A percentile compares a stretch with the other conserved stretches of the same genome.
Evolutionary conservation across 306 rosid species (phyloP).

Genomic region (Abrus pulchellus): DNA sequence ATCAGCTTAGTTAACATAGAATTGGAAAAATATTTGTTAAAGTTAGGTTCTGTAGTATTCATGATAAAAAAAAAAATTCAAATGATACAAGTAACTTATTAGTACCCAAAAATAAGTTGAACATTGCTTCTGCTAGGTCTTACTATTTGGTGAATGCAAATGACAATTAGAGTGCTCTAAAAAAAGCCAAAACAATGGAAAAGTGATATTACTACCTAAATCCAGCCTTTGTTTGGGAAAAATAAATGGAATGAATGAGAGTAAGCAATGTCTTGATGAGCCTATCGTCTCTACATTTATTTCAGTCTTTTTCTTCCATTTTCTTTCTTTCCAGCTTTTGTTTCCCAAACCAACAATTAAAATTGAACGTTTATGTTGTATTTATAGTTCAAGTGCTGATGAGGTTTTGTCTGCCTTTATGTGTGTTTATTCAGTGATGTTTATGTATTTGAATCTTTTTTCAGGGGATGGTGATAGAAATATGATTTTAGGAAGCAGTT

Average conservation of each 20-base stretch:
- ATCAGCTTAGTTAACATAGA: not conserved
- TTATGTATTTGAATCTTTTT: conserved; percentile 30
- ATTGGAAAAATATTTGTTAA: not conserved
- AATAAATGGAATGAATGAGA: conserved; percentile 13
- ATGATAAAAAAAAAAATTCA: not conserved
- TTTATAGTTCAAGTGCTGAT: not conserved
- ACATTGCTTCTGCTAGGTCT: not conserved
- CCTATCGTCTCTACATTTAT: not conserved
- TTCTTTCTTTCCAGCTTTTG: not conserved
- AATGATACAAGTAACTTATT: not conserved
- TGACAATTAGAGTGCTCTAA: not conserved
- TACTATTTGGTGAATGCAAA: not conserved
- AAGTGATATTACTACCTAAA: not conserved
- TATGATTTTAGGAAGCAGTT: conserved; percentile 89
- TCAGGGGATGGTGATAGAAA: conserved; percentile 99
- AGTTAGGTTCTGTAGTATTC: not conserved
- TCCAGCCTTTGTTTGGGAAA: conserved; percentile 20
- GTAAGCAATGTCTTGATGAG: not conserved
- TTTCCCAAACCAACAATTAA: not conserved
- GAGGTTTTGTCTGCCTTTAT: conserved; percentile 18
- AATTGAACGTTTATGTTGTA: not conserved
- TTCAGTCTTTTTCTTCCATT: not conserved
- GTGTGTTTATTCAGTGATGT: conserved; percentile 23
- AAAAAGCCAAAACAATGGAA: not conserved
- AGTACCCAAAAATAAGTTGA: not conserved